Evolutionary conservation across 805 yeast species (phyloP).

Genomic region (Sugiyamaella chiloensis): DNA sequence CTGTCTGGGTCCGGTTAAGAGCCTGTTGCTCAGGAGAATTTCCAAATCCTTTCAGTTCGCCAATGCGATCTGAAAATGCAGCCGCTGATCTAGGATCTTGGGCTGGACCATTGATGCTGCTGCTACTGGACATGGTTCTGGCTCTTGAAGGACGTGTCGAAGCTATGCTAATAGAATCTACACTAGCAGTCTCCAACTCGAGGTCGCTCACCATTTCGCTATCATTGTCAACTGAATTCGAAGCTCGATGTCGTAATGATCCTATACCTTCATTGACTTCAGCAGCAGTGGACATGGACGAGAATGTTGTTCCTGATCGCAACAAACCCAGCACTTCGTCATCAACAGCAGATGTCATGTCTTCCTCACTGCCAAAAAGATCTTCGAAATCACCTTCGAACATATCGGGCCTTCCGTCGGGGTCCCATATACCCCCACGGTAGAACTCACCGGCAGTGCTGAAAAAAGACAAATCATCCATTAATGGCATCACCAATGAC

Average conservation of each 20-base stretch:
- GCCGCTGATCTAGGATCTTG: not conserved
- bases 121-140: not conserved
- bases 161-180: not conserved
- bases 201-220: conserved; percentile 4
- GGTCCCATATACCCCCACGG: conserved; percentile 94
- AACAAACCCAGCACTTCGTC: not conserved
- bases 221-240: not conserved
- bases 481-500: conserved; percentile 76
- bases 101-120: not conserved
- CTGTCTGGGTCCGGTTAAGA: not conserved
- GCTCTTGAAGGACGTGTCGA: not conserved
- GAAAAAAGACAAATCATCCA: conserved; percentile 82
- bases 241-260: conserved; percentile 10
- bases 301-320: not conserved
- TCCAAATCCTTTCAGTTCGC: conserved; percentile 20
- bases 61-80: not conserved
- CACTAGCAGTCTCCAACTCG: conserved; percentile 4
- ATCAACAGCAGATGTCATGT: not conserved
- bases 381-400: conserved; percentile 7
- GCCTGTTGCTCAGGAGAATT: conserved; percentile 7
- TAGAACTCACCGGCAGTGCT: conserved; percentile 65
- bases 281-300: conserved; percentile 11
- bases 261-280: conserved; percentile 11
- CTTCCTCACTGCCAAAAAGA: not conserved
- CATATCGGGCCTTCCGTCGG: conserved; percentile 28